phyloP scores from a whole-genome alignment of 208 protist species.

The Balamuthia mandrillaris region DNA sequence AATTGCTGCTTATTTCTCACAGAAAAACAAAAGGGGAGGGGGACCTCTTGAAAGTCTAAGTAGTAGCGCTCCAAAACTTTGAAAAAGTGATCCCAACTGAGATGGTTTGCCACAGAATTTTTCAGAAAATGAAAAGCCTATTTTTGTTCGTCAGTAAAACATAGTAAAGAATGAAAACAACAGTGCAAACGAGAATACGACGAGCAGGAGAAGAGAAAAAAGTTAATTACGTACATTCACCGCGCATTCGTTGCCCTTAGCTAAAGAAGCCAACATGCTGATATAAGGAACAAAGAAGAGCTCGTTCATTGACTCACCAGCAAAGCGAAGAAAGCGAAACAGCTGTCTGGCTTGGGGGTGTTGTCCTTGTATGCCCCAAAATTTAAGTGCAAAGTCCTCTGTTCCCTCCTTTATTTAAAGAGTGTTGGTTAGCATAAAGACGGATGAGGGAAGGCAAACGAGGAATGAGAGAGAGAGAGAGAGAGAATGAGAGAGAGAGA shows the following conservation, averaged over 20 bases:
- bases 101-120: neutral
- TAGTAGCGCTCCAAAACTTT: neutral
- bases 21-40: neutral
- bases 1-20: neutral
- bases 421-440: too few species aligned
- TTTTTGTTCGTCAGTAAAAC: too few species aligned
- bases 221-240: neutral
- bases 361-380: too few species aligned
- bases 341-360: too few species aligned
- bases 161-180: neutral
- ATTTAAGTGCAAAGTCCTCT: too few species aligned
- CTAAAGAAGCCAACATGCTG: neutral
- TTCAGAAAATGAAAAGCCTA: neutral
- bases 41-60: neutral
- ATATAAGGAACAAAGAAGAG: constrained; percentile 24
- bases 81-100: constrained; percentile 29
- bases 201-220: neutral
- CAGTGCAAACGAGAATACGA: neutral
- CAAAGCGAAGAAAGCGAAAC: neutral
- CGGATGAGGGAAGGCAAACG: too few species aligned
- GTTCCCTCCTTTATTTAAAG: too few species aligned
- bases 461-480: too few species aligned
- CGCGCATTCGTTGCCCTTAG: neutral
- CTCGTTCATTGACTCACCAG: neutral
- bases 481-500: too few species aligned